phyloP scores from a whole-genome alignment of 768 basidiomycete genomes.

The Lentinula detonsa region DNA sequence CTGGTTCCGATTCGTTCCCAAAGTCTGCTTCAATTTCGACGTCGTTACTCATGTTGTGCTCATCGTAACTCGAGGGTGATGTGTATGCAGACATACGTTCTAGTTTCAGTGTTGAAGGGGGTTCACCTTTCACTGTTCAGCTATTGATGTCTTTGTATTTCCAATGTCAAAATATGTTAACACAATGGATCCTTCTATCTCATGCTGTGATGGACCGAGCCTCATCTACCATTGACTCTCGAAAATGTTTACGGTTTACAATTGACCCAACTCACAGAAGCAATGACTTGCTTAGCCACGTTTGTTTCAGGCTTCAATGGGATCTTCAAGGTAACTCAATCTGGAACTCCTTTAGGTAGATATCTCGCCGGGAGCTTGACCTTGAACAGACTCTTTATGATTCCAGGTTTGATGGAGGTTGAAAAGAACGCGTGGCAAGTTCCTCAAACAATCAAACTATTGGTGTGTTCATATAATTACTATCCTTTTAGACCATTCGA shows the following conservation, averaged over 20 bases:
- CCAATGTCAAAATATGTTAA: too few species aligned
- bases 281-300: neutral
- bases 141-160: too few species aligned
- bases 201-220: too few species aligned
- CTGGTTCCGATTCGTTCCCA: neutral
- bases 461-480: neutral
- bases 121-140: too few species aligned
- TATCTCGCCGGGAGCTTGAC: neutral
- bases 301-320: neutral
- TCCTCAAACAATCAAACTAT: neutral
- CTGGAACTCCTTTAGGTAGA: neutral
- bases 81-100: neutral
- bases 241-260: too few species aligned
- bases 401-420: neutral
- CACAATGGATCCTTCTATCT: too few species aligned
- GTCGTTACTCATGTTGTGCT: neutral
- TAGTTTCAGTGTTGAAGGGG: neutral
- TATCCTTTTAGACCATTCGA: too few species aligned
- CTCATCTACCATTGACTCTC: too few species aligned
- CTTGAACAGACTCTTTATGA: neutral
- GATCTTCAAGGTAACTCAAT: neutral
- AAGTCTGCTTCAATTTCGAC: neutral
- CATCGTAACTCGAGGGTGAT: neutral
- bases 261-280: neutral
- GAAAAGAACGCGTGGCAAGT: neutral